phyloP scores from a whole-genome alignment of 1,139 yeast genomes.

The Blastobotrys aristatus region DNA sequence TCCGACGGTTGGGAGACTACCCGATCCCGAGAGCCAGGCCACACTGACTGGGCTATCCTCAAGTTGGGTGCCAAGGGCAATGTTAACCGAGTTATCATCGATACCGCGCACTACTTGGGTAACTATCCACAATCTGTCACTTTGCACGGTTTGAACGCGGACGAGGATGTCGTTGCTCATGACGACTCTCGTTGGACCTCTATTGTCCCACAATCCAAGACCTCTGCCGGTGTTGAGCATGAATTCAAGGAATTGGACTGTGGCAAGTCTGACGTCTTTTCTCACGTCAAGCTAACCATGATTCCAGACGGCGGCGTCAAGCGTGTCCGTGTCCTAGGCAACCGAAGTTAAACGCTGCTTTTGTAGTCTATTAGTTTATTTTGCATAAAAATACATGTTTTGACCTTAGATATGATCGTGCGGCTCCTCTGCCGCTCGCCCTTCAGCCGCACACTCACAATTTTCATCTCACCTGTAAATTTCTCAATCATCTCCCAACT shows the following conservation, averaged over 20 bases:
- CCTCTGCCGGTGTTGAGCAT: conserved; percentile 80
- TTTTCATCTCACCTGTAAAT: no score
- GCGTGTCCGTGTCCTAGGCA: conserved; percentile 78
- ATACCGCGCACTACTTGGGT: conserved; percentile 91
- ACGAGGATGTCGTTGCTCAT: conserved; percentile 31
- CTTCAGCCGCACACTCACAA: no score
- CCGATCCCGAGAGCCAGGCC: conserved; percentile 77
- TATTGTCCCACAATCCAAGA: conserved; percentile 64
- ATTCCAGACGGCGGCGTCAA: conserved; percentile 97
- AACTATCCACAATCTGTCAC: conserved; percentile 80
- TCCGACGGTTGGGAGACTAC: conserved; percentile 99
- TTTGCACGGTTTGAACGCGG: conserved; percentile 45
- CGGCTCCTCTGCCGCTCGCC: no score
- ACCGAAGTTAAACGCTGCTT: no score
- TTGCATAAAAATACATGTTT: neutral
- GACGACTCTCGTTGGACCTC: conserved; percentile 52
- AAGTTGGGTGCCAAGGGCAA: conserved; percentile 59
- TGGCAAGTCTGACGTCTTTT: conserved; percentile 28
- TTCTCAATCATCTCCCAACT: no score
- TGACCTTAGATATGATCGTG: no score
- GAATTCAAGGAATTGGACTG: conserved; percentile 27
- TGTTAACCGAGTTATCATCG: conserved; percentile 60
- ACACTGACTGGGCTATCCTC: conserved; percentile 85
- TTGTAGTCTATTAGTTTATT: no score
- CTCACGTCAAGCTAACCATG: conserved; percentile 74